Conservation (phyloP, 2,329 filamentous ascomycete species). For the Dothideomycetidae sp. region DNA sequence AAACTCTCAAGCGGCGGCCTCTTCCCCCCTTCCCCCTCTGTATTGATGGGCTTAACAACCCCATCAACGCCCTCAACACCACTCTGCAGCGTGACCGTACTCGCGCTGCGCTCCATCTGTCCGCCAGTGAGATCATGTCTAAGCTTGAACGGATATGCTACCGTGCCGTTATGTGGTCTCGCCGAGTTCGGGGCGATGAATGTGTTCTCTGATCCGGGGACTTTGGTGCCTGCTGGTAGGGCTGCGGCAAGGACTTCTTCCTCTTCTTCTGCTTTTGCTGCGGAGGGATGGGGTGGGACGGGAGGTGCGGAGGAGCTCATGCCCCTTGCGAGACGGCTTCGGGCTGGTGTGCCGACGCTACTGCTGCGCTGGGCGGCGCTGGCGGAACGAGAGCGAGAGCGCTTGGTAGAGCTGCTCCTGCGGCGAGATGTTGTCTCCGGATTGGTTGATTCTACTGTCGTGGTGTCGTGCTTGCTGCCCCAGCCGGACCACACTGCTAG, state of each 20-base stretch:
- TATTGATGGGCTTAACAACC: conserved; percentile 3
- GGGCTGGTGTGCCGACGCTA: no score
- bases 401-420: no score
- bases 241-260: conserved; percentile 12
- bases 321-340: no score
- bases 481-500: conserved; percentile 74
- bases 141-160: conserved; percentile 60
- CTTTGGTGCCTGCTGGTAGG: conserved; percentile 13
- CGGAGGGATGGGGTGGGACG: not conserved
- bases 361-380: no score
- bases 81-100: conserved; percentile 50
- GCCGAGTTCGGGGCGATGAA: conserved; percentile 41
- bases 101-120: conserved; percentile 42
- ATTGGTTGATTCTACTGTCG: conserved; percentile 49
- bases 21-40: conserved; percentile 13
- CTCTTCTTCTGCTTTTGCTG: conserved; percentile 17
- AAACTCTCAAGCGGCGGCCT: conserved; percentile 40
- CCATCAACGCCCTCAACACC: conserved; percentile 10
- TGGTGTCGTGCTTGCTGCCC: conserved; percentile 79
- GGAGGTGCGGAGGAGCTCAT: no score
- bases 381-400: no score
- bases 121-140: conserved; percentile 34
- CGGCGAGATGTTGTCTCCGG: no score
- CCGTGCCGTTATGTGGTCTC: conserved; percentile 51
- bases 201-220: conserved; percentile 27